Percentiles rank a stretch among this genome's conserved stretches.
Evolutionary conservation across 202 grass and related monocot species (phyloP).

Genomic region (Hordeum pubiflorum): DNA sequence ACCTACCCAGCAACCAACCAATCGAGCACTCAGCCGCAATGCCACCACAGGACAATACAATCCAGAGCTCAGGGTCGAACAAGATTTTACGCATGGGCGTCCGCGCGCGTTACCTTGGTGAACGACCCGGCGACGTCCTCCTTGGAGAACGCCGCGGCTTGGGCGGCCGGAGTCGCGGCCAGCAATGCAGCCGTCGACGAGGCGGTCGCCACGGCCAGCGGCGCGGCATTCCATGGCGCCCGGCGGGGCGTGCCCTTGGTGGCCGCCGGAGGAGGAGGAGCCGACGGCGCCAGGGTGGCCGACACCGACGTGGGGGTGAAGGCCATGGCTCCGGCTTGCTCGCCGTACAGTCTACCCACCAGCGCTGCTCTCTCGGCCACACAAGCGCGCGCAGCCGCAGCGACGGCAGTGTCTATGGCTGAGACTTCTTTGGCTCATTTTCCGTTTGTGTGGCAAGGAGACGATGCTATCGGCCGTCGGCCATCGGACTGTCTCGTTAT

Average conservation of each 20-base stretch:
- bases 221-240: not conserved
- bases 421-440: not conserved
- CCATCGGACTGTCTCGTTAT: too few species aligned
- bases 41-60: not conserved
- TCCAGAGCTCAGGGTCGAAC: not conserved
- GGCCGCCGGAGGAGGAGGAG: slow-evolving; percentile 11
- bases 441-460: not conserved
- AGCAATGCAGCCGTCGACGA: slow-evolving; percentile 23
- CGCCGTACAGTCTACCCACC: slow-evolving; percentile 12
- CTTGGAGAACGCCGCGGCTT: slow-evolving; percentile 59
- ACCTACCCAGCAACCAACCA: slow-evolving; percentile 14
- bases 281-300: slow-evolving; percentile 25
- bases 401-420: not conserved
- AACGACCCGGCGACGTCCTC: slow-evolving; percentile 65
- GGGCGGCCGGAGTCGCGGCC: slow-evolving; percentile 24
- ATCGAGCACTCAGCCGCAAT: not conserved
- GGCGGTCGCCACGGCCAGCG: not conserved
- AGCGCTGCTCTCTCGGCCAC: slow-evolving; percentile 27
- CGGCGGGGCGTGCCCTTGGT: slow-evolving; percentile 25
- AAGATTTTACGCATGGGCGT: not conserved
- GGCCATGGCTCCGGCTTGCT: slow-evolving; percentile 32
- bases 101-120: slow-evolving; percentile 43
- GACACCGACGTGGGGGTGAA: slow-evolving; percentile 51
- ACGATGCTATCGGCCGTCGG: not conserved
- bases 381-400: not conserved